These are phyloP conservation scores for Lactarius hengduanensis DNA, from an alignment of 768 basidiomycete genomes.

Conservation along the genomic window DNA sequence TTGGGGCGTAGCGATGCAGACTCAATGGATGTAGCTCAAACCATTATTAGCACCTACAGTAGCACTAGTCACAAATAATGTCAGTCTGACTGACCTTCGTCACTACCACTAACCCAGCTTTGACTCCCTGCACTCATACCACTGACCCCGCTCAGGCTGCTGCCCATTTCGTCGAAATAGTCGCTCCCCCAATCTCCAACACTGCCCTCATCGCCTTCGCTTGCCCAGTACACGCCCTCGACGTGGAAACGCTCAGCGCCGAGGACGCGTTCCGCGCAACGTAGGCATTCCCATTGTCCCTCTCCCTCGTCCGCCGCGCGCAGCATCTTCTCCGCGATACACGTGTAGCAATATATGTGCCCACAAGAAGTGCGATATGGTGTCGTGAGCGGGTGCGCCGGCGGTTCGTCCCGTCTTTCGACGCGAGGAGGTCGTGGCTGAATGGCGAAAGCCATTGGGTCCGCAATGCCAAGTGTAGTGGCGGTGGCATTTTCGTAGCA, in stretches of 20 bases:
- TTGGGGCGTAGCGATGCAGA: slow-evolving; percentile 13
- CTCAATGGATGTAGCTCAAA: not conserved
- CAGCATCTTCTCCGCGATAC: slow-evolving; percentile 81
- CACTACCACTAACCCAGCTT: slow-evolving; percentile 29
- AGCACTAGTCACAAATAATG: not conserved
- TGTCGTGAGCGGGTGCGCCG: slow-evolving; percentile 66
- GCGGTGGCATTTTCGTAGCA: slow-evolving; percentile 75
- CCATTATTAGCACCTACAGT: not conserved
- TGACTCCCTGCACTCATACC: slow-evolving; percentile 28
- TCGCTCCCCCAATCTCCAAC: slow-evolving; percentile 61
- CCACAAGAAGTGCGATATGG: slow-evolving; percentile 84
- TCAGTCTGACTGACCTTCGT: slow-evolving; percentile 28
- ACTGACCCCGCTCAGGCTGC: slow-evolving; percentile 29
- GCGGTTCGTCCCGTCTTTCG: slow-evolving; percentile 43
- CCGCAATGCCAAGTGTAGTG: slow-evolving; percentile 54
- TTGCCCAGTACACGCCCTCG: slow-evolving; percentile 26
- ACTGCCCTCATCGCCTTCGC: slow-evolving; percentile 44
- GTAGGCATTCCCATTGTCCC: slow-evolving; percentile 76
- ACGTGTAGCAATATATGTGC: slow-evolving; percentile 92
- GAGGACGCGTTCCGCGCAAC: slow-evolving; percentile 67
- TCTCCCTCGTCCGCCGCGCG: slow-evolving; percentile 65
- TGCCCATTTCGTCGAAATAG: slow-evolving; percentile 30
- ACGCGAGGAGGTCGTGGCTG: slow-evolving; percentile 28
- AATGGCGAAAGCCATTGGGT: slow-evolving; percentile 43
- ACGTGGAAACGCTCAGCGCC: slow-evolving; percentile 57